Conservation (phyloP, 2,329 filamentous ascomycete species). For the Apiospora sp. region DNA sequence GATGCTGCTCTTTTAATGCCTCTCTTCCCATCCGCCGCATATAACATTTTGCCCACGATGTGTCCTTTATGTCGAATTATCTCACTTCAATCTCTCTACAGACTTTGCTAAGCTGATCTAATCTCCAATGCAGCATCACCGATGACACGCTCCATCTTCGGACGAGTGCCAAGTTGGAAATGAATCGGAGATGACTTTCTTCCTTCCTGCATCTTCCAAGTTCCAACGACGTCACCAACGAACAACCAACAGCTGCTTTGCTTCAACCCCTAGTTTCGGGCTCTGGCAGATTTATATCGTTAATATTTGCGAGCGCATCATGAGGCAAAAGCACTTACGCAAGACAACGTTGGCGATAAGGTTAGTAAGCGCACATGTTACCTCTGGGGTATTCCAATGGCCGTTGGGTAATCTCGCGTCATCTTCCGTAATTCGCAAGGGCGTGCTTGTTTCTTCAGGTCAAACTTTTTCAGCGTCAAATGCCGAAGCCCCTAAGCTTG, state of each 20-base stretch:
- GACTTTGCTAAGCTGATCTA: constrained; percentile 18
- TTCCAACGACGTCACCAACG: not conserved
- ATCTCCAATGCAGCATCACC: constrained; percentile 12
- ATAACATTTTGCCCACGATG: not conserved
- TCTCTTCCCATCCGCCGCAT: not conserved
- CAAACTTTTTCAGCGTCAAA: constrained; percentile 3
- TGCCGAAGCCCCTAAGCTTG: not conserved
- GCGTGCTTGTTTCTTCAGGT: not conserved
- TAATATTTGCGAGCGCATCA: not conserved
- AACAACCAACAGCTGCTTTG: not conserved
- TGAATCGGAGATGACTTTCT: not conserved
- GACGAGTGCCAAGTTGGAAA: not conserved
- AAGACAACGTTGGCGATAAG: not conserved
- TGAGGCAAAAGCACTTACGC: not conserved
- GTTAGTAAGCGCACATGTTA: not conserved
- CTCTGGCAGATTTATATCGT: not conserved
- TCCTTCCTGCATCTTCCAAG: not conserved
- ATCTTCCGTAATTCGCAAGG: constrained; percentile 5
- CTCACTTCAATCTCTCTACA: not conserved
- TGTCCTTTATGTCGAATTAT: not conserved
- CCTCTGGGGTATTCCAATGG: not conserved
- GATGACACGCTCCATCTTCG: not conserved
- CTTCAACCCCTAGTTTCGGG: not conserved
- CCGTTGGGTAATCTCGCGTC: not conserved
- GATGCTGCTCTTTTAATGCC: not conserved